These are phyloP conservation scores for Aspergillus clavatus DNA, from an alignment of 2,329 filamentous ascomycete species.

Conservation along the genomic window DNA sequence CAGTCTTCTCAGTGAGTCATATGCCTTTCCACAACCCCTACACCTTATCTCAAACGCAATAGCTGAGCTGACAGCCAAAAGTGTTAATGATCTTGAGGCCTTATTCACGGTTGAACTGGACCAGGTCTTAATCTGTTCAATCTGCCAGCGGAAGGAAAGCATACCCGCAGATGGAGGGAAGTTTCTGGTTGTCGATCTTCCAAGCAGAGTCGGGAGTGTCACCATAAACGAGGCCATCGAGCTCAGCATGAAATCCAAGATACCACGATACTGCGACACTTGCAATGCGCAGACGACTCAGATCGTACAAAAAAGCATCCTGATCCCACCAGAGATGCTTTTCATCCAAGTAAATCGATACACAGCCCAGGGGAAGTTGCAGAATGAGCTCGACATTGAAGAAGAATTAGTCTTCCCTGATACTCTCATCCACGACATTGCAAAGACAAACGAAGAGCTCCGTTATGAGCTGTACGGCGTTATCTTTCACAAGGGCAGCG, in stretches of 20 bases:
- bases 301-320: constrained; percentile 4
- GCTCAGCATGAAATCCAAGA: background rate
- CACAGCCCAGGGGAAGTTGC: background rate
- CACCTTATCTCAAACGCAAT: no score
- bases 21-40: background rate
- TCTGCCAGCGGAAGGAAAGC: background rate
- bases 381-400: constrained; percentile 2
- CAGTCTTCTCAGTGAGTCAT: background rate
- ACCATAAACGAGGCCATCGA: background rate
- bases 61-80: background rate
- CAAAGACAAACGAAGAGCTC: constrained; percentile 2
- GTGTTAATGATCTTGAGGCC: background rate
- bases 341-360: constrained; percentile 19
- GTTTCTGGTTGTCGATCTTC: background rate
- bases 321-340: constrained; percentile 17
- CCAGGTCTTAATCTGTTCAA: background rate
- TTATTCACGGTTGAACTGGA: background rate
- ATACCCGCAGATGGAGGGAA: background rate
- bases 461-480: constrained; percentile 25
- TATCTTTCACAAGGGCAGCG: constrained; percentile 16
- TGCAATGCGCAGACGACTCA: constrained; percentile 9
- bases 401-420: constrained; percentile 7
- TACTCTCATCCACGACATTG: constrained; percentile 3
- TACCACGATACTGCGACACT: background rate
- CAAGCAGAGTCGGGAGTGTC: background rate